Conservation (phyloP, 2,329 filamentous ascomycete genomes). For the Verticillium klebahnii region DNA sequence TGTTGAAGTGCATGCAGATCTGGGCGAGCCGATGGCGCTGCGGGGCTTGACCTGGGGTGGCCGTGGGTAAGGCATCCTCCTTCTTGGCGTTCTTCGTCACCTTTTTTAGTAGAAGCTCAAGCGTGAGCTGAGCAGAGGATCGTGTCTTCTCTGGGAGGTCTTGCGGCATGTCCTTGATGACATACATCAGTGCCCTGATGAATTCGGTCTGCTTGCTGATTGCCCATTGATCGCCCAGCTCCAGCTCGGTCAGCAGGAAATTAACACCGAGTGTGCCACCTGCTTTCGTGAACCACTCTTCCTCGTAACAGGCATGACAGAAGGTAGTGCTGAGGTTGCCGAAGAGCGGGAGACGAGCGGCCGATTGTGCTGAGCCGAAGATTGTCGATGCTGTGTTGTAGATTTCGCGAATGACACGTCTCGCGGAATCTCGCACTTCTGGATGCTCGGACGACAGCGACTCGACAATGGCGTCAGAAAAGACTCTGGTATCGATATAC, state of each 20-base stretch:
- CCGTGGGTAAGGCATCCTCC: constrained; percentile 58
- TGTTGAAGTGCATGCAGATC: constrained; percentile 80
- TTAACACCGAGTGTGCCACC: constrained; percentile 89
- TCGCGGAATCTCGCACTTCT: constrained; percentile 76
- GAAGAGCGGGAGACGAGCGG: constrained; percentile 80
- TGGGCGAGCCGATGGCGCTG: constrained; percentile 60
- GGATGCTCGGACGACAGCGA: constrained; percentile 81
- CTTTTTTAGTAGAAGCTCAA: constrained; percentile 72
- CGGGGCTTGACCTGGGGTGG: constrained; percentile 29
- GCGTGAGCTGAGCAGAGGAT: constrained; percentile 73
- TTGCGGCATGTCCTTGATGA: constrained; percentile 96
- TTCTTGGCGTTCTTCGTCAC: constrained; percentile 78
- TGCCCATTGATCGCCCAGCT: constrained; percentile 81
- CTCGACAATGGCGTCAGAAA: constrained; percentile 87
- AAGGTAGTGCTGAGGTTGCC: constrained; percentile 76
- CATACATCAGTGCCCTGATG: constrained; percentile 86
- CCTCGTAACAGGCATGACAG: constrained; percentile 91
- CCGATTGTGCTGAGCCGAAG: constrained; percentile 68
- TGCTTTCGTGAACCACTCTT: constrained; percentile 98
- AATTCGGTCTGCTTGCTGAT: constrained; percentile 80
- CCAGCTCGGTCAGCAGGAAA: constrained; percentile 77
- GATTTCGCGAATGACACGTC: constrained; percentile 72
- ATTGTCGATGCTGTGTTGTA: constrained; percentile 73
- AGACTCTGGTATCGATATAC: constrained; percentile 77
- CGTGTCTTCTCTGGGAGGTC: constrained; percentile 90